Evolutionary conservation across 768 basidiomycete species (phyloP).

Genomic region (Mycena belliarum): DNA sequence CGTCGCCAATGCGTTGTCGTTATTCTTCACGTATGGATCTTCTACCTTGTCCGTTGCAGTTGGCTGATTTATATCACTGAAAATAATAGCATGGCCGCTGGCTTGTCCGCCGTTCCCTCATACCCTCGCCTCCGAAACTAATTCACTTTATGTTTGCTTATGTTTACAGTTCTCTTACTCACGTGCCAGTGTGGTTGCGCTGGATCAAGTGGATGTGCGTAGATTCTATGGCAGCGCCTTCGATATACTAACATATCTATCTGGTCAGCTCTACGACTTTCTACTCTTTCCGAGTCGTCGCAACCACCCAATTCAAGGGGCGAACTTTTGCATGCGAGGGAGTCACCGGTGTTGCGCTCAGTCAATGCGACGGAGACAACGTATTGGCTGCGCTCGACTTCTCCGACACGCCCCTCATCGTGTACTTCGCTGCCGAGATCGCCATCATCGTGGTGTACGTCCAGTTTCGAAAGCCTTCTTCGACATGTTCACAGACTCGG

Average conservation of each 20-base stretch:
- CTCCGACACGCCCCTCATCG: slow-evolving; percentile 25
- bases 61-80: not conserved
- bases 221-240: not conserved
- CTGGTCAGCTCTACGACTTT: slow-evolving; percentile 33
- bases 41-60: not conserved
- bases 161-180: slow-evolving; percentile 23
- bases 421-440: slow-evolving; percentile 25
- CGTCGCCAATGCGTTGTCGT: slow-evolving; percentile 29
- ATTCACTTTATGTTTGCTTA: not conserved
- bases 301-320: slow-evolving; percentile 38
- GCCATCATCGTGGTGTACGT: slow-evolving; percentile 31
- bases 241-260: not conserved
- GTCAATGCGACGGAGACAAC: slow-evolving; percentile 34
- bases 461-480: too few species aligned
- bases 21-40: slow-evolving; percentile 18
- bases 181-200: slow-evolving; percentile 30
- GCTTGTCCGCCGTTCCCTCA: slow-evolving; percentile 9
- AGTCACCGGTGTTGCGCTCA: slow-evolving; percentile 28
- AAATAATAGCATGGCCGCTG: slow-evolving; percentile 14
- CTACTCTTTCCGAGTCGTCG: slow-evolving; percentile 38
- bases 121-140: not conserved
- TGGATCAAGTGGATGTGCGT: slow-evolving; percentile 40
- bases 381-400: slow-evolving; percentile 38
- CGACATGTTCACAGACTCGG: not conserved
- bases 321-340: slow-evolving; percentile 32